Base-by-base conservation (phyloP, 129 eudicot species). In the Flaveria linearis region DNA sequence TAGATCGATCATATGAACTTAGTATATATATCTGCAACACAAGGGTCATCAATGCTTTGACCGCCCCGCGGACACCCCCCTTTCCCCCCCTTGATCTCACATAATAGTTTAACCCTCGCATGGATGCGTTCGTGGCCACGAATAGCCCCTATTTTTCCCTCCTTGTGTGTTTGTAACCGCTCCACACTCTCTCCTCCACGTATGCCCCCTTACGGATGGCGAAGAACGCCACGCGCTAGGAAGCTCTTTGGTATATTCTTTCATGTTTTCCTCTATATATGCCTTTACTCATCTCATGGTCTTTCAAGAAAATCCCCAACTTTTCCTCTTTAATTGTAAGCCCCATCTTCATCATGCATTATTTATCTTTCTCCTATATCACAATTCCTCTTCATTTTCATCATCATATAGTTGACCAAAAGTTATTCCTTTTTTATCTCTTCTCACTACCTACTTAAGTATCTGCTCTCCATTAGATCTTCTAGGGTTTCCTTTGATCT, bases 401-500 rank as follows among this genome's bases (percentile, higher is more conserved):
- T 64, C 64, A 64, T 64, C 61, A 30, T 20, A 18, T 17, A 50
- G 65, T 51, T 76, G 80, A 76, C 42, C 65, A 65, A 20, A 73
- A 69, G 13, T 25, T 23, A 60, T 23, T 60, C 66, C 72, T 50
- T 33, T 53, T 65, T 50, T 71, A 30, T 50, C 68, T 17, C 42
- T 71, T 52, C 28, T 12, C 68, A 7, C 33, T 22, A 9, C 10
- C 64, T 57, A 57, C 64, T 18, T 56, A 0, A 6, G 20, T 56
- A 7, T 7, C 3, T 56, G 7, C 17, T n/a, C 2, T 51, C 14
- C 5, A 12, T 64, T 26, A 28, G 20, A 49, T 50, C 15, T 56
- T 30, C 9, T 83, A 83, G 86, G 86, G 82, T 76, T 78, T 66
- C 42, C 53, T 23, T 30, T 66, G 70, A 42, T 52, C 41, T 23